These are phyloP conservation scores for Liquidambar formosana DNA, from an alignment of 164 flowering plant species.

Conservation along the genomic window DNA sequence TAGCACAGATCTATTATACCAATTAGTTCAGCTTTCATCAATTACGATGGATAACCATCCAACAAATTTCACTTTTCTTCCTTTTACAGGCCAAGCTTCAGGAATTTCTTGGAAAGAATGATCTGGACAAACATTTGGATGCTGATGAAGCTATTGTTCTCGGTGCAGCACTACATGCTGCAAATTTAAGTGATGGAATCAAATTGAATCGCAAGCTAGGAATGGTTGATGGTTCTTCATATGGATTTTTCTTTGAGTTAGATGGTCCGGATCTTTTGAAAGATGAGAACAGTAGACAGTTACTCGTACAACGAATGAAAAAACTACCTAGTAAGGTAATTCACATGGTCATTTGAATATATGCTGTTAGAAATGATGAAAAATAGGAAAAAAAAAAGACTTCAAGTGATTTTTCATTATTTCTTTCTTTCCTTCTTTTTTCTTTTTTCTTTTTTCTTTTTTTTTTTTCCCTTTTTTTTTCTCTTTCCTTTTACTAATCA, in stretches of 20 bases:
- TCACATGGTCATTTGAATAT: neutral
- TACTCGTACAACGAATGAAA: conserved; percentile 82
- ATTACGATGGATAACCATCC: neutral
- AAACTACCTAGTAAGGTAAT: conserved; percentile 92
- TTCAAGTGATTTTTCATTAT: neutral
- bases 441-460: too few relatives aligned
- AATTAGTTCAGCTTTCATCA: neutral
- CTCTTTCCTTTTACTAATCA: neutral
- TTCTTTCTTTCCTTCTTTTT: too few relatives aligned
- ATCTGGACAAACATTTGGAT: conserved; percentile 91
- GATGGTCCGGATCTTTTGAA: conserved; percentile 67
- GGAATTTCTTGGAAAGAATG: conserved; percentile 86
- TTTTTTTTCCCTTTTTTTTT: too few relatives aligned
- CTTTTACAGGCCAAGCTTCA: conserved; percentile 76
- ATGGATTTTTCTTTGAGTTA: conserved; percentile 75
- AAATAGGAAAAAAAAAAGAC: neutral
- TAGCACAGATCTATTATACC: neutral
- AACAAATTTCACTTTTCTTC: neutral
- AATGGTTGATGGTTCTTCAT: conserved; percentile 92
- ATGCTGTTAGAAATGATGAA: neutral
- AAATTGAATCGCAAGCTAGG: conserved; percentile 95
- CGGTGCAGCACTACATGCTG: conserved; percentile 94
- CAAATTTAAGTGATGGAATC: conserved; percentile 98
- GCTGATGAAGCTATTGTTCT: conserved; percentile 98
- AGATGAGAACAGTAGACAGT: conserved; percentile 67